Conservation (phyloP, 2,329 filamentous ascomycete species). For the Fusarium ambrosium region DNA sequence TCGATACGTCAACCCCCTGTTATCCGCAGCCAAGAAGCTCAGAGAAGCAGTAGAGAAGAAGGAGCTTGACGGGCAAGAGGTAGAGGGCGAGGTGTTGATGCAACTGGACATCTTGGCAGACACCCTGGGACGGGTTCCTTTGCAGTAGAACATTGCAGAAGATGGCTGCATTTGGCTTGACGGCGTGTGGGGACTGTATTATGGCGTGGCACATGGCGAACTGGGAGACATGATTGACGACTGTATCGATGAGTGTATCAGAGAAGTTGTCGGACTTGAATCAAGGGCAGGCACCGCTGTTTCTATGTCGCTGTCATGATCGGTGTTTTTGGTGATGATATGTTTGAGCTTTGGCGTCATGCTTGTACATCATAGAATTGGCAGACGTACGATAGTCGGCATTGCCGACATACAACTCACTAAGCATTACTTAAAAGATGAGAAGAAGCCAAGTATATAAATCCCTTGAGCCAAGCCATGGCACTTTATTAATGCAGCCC, state of each 20-base stretch:
- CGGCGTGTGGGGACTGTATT: slow-evolving; percentile 20
- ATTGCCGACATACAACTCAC: not conserved
- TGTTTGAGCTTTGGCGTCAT: not conserved
- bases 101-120: slow-evolving; percentile 60
- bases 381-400: no score
- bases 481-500: not conserved
- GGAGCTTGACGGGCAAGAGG: slow-evolving; percentile 49
- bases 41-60: slow-evolving; percentile 50
- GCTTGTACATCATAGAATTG: no score
- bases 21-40: slow-evolving; percentile 57
- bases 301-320: not conserved
- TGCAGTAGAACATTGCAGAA: slow-evolving; percentile 49
- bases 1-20: slow-evolving; percentile 69
- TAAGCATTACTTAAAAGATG: not conserved
- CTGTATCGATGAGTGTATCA: not conserved
- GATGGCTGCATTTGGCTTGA: slow-evolving; percentile 7
- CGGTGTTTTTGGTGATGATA: not conserved
- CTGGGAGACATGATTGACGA: not conserved
- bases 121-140: slow-evolving; percentile 56
- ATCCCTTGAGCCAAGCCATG: not conserved
- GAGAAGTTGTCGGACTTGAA: slow-evolving; percentile 5
- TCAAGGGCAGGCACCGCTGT: not conserved
- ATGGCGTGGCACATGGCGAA: slow-evolving; percentile 6
- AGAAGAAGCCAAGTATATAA: not conserved
- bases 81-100: slow-evolving; percentile 50